Conservation (phyloP, 176 grass and related monocot species). For the Carex scoparia region DNA sequence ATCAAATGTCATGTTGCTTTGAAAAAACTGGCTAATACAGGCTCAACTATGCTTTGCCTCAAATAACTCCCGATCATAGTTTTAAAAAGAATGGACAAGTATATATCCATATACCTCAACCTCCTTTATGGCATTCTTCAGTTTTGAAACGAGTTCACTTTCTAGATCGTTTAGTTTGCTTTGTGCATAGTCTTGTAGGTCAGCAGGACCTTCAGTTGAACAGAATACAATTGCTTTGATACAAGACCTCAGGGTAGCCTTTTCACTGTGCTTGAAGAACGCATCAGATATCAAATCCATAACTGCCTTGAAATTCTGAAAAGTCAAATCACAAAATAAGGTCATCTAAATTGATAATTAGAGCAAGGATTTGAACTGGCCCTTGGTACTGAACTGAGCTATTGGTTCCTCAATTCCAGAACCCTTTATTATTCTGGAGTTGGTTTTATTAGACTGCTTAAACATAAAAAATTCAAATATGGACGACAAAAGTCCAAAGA, state of each 20-base stretch:
- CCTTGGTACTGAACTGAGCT: background rate
- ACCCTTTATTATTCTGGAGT: background rate
- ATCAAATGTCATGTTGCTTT: background rate
- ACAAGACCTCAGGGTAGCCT: conserved; percentile 87
- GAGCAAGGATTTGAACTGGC: background rate
- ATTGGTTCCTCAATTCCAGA: background rate
- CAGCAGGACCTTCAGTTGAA: conserved; percentile 69
- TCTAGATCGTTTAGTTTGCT: conserved; percentile 88
- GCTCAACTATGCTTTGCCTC: background rate
- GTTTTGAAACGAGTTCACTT: conserved; percentile 73
- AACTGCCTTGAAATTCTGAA: conserved; percentile 83
- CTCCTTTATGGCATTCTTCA: conserved; percentile 88
- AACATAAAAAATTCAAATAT: background rate
- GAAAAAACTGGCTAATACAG: background rate
- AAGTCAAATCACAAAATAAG: conserved; percentile 10
- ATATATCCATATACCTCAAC: conserved; percentile 56
- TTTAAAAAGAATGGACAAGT: background rate
- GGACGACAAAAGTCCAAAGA: background rate
- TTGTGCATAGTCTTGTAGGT: conserved; percentile 77
- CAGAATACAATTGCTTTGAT: conserved; percentile 82
- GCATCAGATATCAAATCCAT: conserved; percentile 82
- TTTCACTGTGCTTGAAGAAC: conserved; percentile 98
- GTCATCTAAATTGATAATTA: background rate
- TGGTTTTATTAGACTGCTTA: background rate
- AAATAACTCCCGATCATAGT: background rate